Percentiles rank a stretch among this genome's conserved stretches.
phyloP scores from a whole-genome alignment of 768 basidiomycete species.

The Boletus barrowsii region DNA sequence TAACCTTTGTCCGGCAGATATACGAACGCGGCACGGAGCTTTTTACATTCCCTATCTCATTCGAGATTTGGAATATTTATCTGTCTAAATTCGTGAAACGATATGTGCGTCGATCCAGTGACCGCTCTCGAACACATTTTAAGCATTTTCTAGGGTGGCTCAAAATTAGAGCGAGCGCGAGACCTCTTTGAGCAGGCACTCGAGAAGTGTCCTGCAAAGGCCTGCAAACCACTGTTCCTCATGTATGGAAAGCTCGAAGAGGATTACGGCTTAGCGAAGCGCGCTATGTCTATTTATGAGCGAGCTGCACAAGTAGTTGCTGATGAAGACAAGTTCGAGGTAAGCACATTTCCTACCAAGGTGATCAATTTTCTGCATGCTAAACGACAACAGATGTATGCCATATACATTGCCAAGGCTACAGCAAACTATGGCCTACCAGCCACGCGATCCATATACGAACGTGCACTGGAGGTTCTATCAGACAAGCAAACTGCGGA shows the following conservation, averaged over 20 bases:
- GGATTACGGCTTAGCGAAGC: slow-evolving; percentile 90
- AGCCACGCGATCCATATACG: slow-evolving; percentile 94
- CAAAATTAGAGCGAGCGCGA: slow-evolving; percentile 92
- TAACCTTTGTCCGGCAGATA: slow-evolving; percentile 46
- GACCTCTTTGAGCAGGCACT: slow-evolving; percentile 98
- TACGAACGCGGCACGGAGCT: slow-evolving; percentile 97
- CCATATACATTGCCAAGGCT: slow-evolving; percentile 96
- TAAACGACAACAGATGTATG: slow-evolving; percentile 69
- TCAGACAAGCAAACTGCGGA: slow-evolving; percentile 94
- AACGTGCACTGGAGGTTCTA: slow-evolving; percentile 88
- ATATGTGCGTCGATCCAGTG: slow-evolving; percentile 59
- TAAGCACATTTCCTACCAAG: slow-evolving; percentile 33
- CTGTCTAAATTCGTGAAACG: slow-evolving; percentile 95
- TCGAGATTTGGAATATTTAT: slow-evolving; percentile 99
- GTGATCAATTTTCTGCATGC: not conserved
- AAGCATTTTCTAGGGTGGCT: slow-evolving; percentile 61
- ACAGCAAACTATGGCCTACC: slow-evolving; percentile 94
- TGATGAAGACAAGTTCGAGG: slow-evolving; percentile 94
- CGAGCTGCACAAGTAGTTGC: slow-evolving; percentile 84
- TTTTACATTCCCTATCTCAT: slow-evolving; percentile 96
- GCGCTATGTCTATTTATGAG: slow-evolving; percentile 94
- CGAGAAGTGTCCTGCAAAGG: slow-evolving; percentile 93
- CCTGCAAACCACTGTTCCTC: slow-evolving; percentile 90
- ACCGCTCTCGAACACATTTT: not conserved
- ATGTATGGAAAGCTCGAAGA: slow-evolving; percentile 98